Base-by-base conservation (phyloP, 1,284 basidiomycete species). In the Lignosus rhinocerotis region DNA sequence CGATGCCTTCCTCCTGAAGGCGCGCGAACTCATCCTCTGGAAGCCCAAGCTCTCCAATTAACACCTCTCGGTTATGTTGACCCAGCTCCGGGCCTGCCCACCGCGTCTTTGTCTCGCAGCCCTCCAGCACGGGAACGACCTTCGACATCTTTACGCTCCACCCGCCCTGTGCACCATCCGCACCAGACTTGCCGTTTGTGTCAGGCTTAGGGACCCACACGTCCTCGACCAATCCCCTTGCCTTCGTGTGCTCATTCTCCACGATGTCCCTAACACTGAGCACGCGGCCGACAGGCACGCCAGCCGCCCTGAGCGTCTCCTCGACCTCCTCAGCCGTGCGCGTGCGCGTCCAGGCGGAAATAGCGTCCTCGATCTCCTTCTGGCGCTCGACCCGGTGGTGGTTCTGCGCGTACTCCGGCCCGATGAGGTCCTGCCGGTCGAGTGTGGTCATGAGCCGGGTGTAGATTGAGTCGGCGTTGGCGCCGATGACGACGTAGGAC, bases 41-140 rank as follows among this genome's bases (percentile, higher is more conserved):
- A 41, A 88, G 61, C 1, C 80, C 82, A 51, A 89, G 70, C 48
- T 84, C 78, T 0, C 72, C 72, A 53, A 66, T 72, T 51, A 89
- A 69, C 25, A 89, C 80, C 59, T 86, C 80, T 34, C 81, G 76
- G 6, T 86, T 89, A 67, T 89, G 86, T 54, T 77, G 70, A 8
- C 87, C 87, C 32, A 89, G 72, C 60, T 86, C 78, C 4, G 86
- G 86, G 1, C 86, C 86, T 33, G 85, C 86, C 86, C 86, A 89
- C 56, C 76, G 78, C 3, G 86, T 86, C 63, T 75, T 74, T 8
- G 78, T 70, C 51, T 84, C 77, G 45, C 80, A 81, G 14, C 82
- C 83, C 55, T 86, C 80, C 49, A 89, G 66, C 41, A 83, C 69
- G 6, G 87, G 87, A 56, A 84, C 83, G 17, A 85, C 84, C 30